These are phyloP conservation scores for Rhizopogon vesiculosus DNA, from an alignment of 768 basidiomycete genomes.

Conservation along the genomic window DNA sequence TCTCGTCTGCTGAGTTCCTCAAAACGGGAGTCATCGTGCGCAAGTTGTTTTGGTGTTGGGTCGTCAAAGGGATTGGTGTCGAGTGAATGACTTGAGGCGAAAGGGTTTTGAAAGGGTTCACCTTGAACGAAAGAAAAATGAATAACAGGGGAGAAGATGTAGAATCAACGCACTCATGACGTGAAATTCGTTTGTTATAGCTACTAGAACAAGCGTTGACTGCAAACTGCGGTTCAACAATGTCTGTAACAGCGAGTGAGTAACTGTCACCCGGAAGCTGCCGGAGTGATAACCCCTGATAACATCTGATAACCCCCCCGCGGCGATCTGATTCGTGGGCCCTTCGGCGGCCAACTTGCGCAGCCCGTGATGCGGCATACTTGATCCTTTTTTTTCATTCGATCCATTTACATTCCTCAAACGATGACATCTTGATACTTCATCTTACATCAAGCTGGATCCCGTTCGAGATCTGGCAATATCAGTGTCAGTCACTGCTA, in stretches of 20 bases:
- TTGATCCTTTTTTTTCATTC: not conserved
- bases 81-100: constrained; percentile 79
- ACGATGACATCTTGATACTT: too few relatives aligned
- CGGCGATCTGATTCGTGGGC: not conserved
- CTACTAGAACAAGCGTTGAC: too few relatives aligned
- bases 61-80: constrained; percentile 91
- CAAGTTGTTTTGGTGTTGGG: constrained; percentile 43
- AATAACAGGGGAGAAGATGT: constrained; percentile 1
- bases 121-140: not conserved
- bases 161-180: constrained; percentile 18
- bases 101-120: constrained; percentile 63
- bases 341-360: not conserved
- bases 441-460: too few relatives aligned
- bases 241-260: too few relatives aligned
- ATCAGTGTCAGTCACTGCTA: too few relatives aligned
- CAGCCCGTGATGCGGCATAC: not conserved
- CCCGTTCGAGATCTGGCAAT: too few relatives aligned
- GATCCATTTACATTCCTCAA: too few relatives aligned
- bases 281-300: not conserved
- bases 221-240: too few relatives aligned
- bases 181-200: constrained; percentile 1
- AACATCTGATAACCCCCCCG: too few relatives aligned
- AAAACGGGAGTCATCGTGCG: constrained; percentile 37
- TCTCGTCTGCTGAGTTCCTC: constrained; percentile 78
- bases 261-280: not conserved